Base-by-base conservation (phyloP, 116 monocot species). In the Phalaenopsis hybrid region DNA sequence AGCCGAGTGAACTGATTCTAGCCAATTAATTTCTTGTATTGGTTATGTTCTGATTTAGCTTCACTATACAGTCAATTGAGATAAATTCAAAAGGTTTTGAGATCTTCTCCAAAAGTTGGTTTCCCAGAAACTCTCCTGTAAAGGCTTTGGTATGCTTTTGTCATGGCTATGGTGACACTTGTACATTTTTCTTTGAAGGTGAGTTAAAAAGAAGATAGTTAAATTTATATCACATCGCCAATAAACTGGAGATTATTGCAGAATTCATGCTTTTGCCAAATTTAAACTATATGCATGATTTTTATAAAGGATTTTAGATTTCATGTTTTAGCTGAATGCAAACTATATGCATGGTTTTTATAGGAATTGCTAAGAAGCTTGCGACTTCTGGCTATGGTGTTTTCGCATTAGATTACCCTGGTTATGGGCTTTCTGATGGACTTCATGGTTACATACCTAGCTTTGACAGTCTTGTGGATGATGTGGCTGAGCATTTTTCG, bases 181-280 rank as follows among this genome's bases (percentile, higher is more conserved):
- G 95, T 75, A 98, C 97, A 77, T 98, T 98, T 82, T 98, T 94
- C 88, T 89, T 98, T 84, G 98, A 98, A 93, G 95, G 98, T 95
- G 84, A 45, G 75, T n/a, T 8, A 8, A 12, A 8, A 37, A 18
- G 1, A 45, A 1, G 75, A 7, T 46, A 8, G 75, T 46, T 75
- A 21, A 45, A n/a, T 75, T 31, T 75, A 13, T 7, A 75, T 46
- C 2, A 72, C 72, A 5, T 15, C 72, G 34, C 37, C 37, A 72
- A 41, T 72, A 41, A 72, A 31, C 1, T 72, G 13, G 31, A 13
- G 6, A 13, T 34, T 37, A 34, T 37, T 72, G 11, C 4, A 37
- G 4, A 72, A 34, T 37, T 72, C 37, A 72, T 41, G 0, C 1
- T 41, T 37, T 72, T 72, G 11, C 37, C 3, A 31, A 37, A 72